Evolutionary conservation across 2,329 filamentous ascomycete species (phyloP).

Genomic region (Colletotrichum siamense): DNA sequence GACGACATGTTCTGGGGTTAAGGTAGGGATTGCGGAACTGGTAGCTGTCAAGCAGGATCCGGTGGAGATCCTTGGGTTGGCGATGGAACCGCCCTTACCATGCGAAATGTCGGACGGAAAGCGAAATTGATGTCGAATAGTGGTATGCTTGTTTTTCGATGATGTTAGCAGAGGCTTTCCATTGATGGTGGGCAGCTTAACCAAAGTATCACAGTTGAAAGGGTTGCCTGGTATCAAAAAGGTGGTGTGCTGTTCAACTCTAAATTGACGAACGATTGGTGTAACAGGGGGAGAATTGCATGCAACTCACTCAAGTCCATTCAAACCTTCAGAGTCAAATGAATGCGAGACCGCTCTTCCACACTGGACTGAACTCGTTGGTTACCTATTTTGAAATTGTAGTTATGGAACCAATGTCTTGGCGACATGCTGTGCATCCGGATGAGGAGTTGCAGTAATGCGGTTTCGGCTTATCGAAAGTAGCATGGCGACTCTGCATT

Average conservation of each 20-base stretch:
- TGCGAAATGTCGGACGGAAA: background rate
- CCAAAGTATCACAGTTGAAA: background rate
- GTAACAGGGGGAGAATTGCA: background rate
- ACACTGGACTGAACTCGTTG: background rate
- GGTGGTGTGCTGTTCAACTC: constrained; percentile 8
- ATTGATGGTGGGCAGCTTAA: background rate
- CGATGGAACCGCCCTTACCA: background rate
- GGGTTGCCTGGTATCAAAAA: background rate
- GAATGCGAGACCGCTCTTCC: background rate
- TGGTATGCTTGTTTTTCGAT: background rate
- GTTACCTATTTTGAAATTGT: background rate
- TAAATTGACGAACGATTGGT: background rate
- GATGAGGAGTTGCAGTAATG: background rate
- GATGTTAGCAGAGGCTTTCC: background rate
- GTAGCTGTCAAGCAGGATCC: background rate
- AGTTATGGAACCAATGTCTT: background rate
- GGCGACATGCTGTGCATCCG: background rate
- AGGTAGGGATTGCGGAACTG: background rate
- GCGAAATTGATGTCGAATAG: background rate
- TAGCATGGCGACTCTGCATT: background rate
- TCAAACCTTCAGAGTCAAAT: background rate
- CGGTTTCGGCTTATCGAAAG: background rate
- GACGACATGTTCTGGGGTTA: background rate
- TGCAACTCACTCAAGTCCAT: background rate
- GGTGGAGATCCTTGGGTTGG: background rate